These are phyloP conservation scores for Tillandsia leiboldiana DNA, from an alignment of 176 grass and related monocot species.

Conservation along the genomic window DNA sequence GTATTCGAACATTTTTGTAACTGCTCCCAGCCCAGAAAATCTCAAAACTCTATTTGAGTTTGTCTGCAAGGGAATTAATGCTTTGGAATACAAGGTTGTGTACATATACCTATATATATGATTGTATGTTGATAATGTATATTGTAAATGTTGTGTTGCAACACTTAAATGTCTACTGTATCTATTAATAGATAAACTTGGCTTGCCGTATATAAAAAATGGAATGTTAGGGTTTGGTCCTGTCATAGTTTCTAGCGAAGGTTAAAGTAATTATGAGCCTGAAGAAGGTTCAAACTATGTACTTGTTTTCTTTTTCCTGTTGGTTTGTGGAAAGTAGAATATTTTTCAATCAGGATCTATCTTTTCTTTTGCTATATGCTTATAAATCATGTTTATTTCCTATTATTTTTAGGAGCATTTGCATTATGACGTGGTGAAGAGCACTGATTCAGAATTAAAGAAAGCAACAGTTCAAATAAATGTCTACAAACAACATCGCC, in stretches of 20 bases:
- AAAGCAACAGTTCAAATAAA: constrained; percentile 76
- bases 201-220: too few species aligned
- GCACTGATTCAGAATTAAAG: constrained; percentile 22
- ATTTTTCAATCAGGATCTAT: neutral
- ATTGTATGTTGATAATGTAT: too few species aligned
- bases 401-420: constrained; percentile 73
- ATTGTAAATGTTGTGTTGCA: too few species aligned
- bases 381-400: neutral
- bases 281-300: neutral
- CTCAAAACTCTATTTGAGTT: constrained; percentile 96
- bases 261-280: neutral
- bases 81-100: constrained; percentile 78
- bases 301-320: neutral
- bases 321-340: neutral
- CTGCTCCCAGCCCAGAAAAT: constrained; percentile 91
- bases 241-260: too few species aligned
- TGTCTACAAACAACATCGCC: constrained; percentile 84
- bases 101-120: too few species aligned
- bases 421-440: constrained; percentile 83
- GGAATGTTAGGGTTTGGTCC: too few species aligned
- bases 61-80: constrained; percentile 90
- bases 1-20: constrained; percentile 99
- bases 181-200: too few species aligned
- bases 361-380: neutral
- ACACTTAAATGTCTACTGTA: too few species aligned